Evolutionary conservation across 129 eudicot genomes (phyloP).

Genomic region (Saussurea involucrata): DNA sequence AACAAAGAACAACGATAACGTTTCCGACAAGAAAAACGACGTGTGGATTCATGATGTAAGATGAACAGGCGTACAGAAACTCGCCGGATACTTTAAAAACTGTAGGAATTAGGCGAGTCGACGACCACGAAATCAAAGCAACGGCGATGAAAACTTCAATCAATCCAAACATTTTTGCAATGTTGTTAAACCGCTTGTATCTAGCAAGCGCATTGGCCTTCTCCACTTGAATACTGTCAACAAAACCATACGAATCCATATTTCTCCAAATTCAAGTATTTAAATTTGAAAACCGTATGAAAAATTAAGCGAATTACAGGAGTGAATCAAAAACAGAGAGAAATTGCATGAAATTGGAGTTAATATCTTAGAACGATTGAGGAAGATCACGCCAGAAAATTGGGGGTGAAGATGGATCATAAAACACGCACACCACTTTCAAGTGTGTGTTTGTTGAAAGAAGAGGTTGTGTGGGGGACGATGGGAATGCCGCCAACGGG

Average conservation of each 20-base stretch:
- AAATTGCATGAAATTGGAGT: constrained; percentile 6
- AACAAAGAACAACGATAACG: constrained; percentile 42
- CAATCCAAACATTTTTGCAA: constrained; percentile 34
- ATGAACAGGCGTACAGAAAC: constrained; percentile 20
- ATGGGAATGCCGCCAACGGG: constrained; percentile 1
- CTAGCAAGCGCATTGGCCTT: constrained; percentile 65
- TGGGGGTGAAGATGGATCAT: neutral
- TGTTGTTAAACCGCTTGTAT: constrained; percentile 45
- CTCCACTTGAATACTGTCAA: constrained; percentile 26
- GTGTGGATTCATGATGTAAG: constrained; percentile 49
- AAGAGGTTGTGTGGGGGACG: neutral
- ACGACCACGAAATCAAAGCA: constrained; percentile 58
- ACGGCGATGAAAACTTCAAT: constrained; percentile 42
- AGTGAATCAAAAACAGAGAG: neutral
- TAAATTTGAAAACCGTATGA: neutral
- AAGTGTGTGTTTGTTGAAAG: constrained; percentile 15
- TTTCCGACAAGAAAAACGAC: constrained; percentile 75
- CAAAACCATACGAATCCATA: constrained; percentile 24
- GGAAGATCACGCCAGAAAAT: constrained; percentile 12
- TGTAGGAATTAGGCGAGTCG: constrained; percentile 48
- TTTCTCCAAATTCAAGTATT: constrained; percentile 3
- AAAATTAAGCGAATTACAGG: neutral
- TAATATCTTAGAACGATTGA: neutral
- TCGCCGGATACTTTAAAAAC: constrained; percentile 25
- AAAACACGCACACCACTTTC: neutral